These are phyloP conservation scores for Cadophora gregata DNA, from an alignment of 2,329 filamentous ascomycete genomes.

Conservation along the genomic window DNA sequence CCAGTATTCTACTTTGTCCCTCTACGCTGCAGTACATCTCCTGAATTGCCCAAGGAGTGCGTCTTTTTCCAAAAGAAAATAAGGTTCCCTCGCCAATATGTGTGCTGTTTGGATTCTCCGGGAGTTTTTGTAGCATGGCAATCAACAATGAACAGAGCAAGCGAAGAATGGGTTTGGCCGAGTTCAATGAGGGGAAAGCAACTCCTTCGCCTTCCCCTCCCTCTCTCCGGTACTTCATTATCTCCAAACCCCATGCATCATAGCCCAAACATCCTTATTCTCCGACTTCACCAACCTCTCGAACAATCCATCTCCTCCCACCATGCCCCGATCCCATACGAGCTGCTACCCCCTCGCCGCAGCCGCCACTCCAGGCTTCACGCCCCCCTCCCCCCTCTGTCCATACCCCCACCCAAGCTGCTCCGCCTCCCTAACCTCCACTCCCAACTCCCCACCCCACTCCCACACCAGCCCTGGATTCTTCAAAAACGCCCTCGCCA, in stretches of 20 bases:
- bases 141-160: no score
- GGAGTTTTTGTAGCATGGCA: no score
- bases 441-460: slow-evolving; percentile 60
- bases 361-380: slow-evolving; percentile 17
- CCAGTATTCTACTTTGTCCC: no score
- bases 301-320: not conserved
- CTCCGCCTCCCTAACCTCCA: slow-evolving; percentile 53
- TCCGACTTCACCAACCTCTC: not conserved
- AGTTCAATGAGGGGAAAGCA: no score
- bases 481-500: slow-evolving; percentile 62
- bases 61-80: no score
- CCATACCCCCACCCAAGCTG: slow-evolving; percentile 64
- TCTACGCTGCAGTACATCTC: no score
- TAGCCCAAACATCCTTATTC: not conserved
- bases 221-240: not conserved
- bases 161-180: no score
- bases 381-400: slow-evolving; percentile 10
- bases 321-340: not conserved
- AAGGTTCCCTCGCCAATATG: no score
- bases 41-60: no score
- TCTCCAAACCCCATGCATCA: slow-evolving; percentile 2
- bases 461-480: slow-evolving; percentile 62
- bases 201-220: no score
- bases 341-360: not conserved
- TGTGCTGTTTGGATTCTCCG: no score